These are phyloP conservation scores for Stentor roeselii DNA, from an alignment of 73 alveolate species.

Conservation along the genomic window DNA sequence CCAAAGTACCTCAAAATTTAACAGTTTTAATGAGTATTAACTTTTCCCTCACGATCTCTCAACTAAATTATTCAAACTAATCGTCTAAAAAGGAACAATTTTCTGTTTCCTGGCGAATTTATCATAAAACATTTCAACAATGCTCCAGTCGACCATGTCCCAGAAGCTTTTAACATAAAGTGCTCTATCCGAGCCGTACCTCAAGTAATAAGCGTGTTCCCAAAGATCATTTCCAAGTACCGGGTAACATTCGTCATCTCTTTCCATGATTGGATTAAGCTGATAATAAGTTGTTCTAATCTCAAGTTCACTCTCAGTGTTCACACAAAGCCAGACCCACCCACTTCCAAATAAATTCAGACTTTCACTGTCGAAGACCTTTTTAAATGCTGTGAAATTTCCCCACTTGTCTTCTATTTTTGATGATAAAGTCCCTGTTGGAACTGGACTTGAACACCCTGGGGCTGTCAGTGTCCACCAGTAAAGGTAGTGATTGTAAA, in stretches of 20 bases:
- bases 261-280: not conserved
- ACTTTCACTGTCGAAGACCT: not conserved
- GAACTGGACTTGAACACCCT: constrained; percentile 1
- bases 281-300: not conserved
- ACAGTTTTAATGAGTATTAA: too few relatives aligned
- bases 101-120: not conserved
- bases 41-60: too few relatives aligned
- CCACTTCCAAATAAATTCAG: constrained; percentile 2
- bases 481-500: not conserved
- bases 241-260: constrained; percentile 1
- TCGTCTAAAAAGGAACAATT: constrained; percentile 16
- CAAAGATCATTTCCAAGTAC: constrained; percentile 24
- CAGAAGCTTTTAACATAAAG: not conserved
- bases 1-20: too few relatives aligned
- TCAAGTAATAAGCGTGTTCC: constrained; percentile 32
- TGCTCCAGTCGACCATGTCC: constrained; percentile 24
- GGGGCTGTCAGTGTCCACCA: constrained; percentile 10
- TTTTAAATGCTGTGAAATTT: not conserved
- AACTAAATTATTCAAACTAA: too few relatives aligned
- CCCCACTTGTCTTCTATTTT: constrained; percentile 31
- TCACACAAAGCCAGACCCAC: constrained; percentile 30
- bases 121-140: constrained; percentile 13
- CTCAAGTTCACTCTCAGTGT: not conserved
- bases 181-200: not conserved
- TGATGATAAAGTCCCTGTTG: constrained; percentile 1